Conservation (phyloP, 2,329 filamentous ascomycete genomes). For the Dendrostoma leiphaemia region DNA sequence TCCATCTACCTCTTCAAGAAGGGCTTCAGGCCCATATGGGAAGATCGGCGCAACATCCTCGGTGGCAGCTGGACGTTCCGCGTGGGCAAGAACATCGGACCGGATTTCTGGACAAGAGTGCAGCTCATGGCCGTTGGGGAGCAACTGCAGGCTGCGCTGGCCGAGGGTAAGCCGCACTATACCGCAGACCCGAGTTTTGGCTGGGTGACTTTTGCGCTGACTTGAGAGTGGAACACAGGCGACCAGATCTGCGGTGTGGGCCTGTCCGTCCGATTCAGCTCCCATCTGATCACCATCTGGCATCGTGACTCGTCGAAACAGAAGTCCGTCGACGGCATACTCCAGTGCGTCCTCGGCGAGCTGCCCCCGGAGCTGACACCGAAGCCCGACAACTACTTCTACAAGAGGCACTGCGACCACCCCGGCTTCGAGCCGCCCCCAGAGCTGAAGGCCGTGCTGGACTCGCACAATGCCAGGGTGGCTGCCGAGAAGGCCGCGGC, state of each 20-base stretch:
- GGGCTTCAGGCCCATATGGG: conserved; percentile 75
- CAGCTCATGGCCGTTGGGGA: conserved; percentile 82
- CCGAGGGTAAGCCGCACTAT: conserved; percentile 57
- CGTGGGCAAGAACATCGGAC: conserved; percentile 71
- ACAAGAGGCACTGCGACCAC: conserved; percentile 89
- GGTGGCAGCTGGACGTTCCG: conserved; percentile 94
- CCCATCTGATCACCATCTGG: conserved; percentile 72
- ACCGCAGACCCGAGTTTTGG: too few relatives aligned
- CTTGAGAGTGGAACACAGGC: conserved; percentile 45
- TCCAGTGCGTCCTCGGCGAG: conserved; percentile 70
- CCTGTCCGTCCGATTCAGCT: conserved; percentile 70
- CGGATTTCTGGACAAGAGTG: conserved; percentile 78
- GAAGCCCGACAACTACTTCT: conserved; percentile 71
- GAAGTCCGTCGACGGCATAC: conserved; percentile 72
- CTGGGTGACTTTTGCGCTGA: not conserved
- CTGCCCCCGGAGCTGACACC: conserved; percentile 72
- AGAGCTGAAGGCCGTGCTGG: conserved; percentile 55
- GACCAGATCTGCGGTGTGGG: conserved; percentile 89
- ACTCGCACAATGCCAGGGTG: conserved; percentile 53
- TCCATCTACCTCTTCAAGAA: conserved; percentile 78
- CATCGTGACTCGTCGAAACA: conserved; percentile 83
- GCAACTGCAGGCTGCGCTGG: conserved; percentile 71
- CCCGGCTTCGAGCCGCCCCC: conserved; percentile 71
- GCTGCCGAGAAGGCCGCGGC: conserved; percentile 30
- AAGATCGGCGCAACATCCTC: conserved; percentile 80